A percentile compares a stretch with the other conserved stretches of the same genome.
These are phyloP conservation scores for Plasmodium cynomolgi DNA, from an alignment of 169 alveolate species.

Conservation along the genomic window DNA sequence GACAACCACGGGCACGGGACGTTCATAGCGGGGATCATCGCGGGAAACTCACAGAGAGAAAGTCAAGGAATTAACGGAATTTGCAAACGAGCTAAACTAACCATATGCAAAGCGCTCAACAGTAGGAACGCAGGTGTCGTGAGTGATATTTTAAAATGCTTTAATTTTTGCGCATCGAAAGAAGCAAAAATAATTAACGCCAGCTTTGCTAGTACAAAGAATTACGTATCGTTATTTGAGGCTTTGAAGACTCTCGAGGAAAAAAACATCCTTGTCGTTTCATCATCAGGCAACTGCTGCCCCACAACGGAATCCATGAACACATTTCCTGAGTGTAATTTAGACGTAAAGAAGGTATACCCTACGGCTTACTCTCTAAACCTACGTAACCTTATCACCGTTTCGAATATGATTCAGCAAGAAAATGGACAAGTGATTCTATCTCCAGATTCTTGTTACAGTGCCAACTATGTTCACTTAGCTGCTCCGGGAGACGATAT, in stretches of 20 bases:
- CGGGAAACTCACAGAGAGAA: conserved; percentile 12
- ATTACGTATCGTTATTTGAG: conserved; percentile 21
- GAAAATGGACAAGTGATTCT: not conserved
- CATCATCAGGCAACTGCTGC: conserved; percentile 38
- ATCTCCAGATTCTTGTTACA: conserved; percentile 43
- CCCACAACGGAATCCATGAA: not conserved
- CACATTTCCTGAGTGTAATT: conserved; percentile 3
- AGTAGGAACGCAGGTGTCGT: conserved; percentile 77
- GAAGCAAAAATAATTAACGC: conserved; percentile 71
- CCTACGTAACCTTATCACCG: conserved; percentile 1
- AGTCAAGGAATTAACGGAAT: conserved; percentile 52
- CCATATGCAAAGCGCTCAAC: conserved; percentile 78
- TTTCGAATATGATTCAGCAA: conserved; percentile 18
- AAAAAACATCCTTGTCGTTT: conserved; percentile 11
- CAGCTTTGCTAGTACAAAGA: conserved; percentile 51
- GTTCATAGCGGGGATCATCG: conserved; percentile 82
- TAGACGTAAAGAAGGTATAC: conserved; percentile 9
- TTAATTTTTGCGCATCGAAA: conserved; percentile 71
- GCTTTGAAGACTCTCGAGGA: conserved; percentile 16
- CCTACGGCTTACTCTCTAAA: conserved; percentile 38
- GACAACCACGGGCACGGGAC: conserved; percentile 91
- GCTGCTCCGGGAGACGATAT: conserved; percentile 61
- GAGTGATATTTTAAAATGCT: conserved; percentile 76
- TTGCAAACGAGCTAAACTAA: conserved; percentile 56
- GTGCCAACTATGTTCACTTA: conserved; percentile 24